Percentiles rank a stretch among this genome's conserved stretches.
These are phyloP conservation scores for Penicillium canescens DNA, from an alignment of 495 filamentous ascomycete species.

Conservation along the genomic window DNA sequence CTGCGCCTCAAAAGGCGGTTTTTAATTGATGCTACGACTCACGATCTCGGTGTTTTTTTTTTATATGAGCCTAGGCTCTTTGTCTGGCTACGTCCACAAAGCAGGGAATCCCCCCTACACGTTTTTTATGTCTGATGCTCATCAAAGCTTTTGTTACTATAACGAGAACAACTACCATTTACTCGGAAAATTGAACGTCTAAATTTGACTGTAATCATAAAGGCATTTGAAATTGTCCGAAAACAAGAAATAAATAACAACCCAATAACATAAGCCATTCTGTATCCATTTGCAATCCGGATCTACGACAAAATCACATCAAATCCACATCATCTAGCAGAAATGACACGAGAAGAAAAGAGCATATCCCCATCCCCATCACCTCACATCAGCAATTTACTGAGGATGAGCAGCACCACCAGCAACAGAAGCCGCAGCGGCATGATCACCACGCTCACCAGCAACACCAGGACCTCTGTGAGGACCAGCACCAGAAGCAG, in stretches of 20 bases:
- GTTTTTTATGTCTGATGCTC: not conserved
- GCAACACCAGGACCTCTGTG: constrained; percentile 4
- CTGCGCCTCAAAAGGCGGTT: constrained; percentile 5
- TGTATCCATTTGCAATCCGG: not conserved
- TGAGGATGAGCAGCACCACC: not conserved
- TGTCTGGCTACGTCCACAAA: not conserved
- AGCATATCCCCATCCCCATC: not conserved
- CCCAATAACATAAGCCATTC: not conserved
- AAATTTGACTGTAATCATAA: not conserved
- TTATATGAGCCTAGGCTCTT: constrained; percentile 1
- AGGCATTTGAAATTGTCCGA: constrained; percentile 6
- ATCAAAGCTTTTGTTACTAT: not conserved
- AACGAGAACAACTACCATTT: too few species aligned
- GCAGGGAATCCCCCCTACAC: not conserved
- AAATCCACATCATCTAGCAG: too few species aligned
- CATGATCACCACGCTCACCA: not conserved
- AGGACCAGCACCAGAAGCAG: constrained; percentile 7
- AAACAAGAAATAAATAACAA: constrained; percentile 12
- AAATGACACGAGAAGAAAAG: not conserved
- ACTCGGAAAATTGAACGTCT: too few species aligned
- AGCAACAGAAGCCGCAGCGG: not conserved
- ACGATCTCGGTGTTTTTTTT: constrained; percentile 21
- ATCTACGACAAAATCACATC: too few species aligned
- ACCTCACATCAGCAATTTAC: not conserved
- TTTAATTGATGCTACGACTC: constrained; percentile 15